Percentiles rank a stretch among this genome's conserved stretches.
Evolutionary conservation across 1,284 basidiomycete species (phyloP).

Genomic region (Puccinia polysora): DNA sequence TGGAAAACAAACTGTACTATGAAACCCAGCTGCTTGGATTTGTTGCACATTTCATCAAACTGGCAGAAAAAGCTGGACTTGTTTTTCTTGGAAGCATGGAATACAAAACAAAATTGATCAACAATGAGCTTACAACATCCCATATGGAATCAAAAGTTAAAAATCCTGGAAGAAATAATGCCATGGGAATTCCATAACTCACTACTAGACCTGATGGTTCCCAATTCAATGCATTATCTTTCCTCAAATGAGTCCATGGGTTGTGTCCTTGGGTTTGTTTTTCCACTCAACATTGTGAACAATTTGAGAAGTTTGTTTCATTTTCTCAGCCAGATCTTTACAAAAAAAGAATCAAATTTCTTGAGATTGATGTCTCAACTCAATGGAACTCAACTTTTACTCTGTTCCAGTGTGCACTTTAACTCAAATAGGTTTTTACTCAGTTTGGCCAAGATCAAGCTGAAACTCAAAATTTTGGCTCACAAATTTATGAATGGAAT

Average conservation of each 20-base stretch:
- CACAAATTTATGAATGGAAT: too few relatives aligned
- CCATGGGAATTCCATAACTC: not conserved
- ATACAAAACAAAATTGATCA: not conserved
- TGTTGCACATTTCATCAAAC: conserved; percentile 10
- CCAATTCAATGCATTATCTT: not conserved
- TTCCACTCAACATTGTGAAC: conserved; percentile 5
- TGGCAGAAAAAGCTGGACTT: conserved; percentile 8
- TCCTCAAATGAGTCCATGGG: conserved; percentile 3
- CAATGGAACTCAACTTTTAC: too few relatives aligned
- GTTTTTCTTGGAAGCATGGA: not conserved
- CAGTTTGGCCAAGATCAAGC: too few relatives aligned
- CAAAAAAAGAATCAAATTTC: too few relatives aligned
- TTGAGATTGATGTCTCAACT: too few relatives aligned
- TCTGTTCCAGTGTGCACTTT: too few relatives aligned
- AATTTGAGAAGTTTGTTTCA: too few relatives aligned
- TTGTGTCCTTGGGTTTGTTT: conserved; percentile 1
- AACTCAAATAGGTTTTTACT: too few relatives aligned
- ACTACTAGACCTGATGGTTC: not conserved
- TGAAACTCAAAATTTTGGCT: too few relatives aligned
- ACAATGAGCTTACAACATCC: not conserved
- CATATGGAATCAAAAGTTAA: not conserved
- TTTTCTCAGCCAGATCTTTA: too few relatives aligned
- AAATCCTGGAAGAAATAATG: not conserved
- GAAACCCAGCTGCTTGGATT: not conserved
- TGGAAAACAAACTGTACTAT: not conserved